Conservation (phyloP, 345 rosid genomes). For the Hibiscus mutabilis region DNA sequence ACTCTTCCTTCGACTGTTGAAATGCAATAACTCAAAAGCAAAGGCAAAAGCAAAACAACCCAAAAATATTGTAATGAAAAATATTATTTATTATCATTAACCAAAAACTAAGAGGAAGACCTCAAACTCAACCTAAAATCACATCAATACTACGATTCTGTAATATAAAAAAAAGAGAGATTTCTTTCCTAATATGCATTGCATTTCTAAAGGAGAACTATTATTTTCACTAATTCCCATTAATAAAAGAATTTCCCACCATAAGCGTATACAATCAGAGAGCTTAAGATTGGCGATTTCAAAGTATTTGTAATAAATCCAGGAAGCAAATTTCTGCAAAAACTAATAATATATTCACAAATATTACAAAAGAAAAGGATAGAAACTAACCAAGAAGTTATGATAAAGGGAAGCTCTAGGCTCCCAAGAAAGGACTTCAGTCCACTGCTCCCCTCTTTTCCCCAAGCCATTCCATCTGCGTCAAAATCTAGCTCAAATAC, state of each 20-base stretch:
- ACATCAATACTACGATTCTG: background rate
- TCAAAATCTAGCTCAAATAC: background rate
- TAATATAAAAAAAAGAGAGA: too few species aligned
- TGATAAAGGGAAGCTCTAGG: conserved; percentile 85
- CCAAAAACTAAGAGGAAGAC: background rate
- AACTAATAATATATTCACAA: too few species aligned
- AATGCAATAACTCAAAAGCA: background rate
- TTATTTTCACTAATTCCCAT: too few species aligned
- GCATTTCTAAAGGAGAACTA: too few species aligned
- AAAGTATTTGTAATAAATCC: too few species aligned
- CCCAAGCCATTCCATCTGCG: conserved; percentile 52
- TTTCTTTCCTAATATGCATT: too few species aligned
- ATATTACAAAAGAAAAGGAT: background rate
- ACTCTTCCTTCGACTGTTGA: conserved; percentile 79
- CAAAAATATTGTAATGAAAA: too few species aligned
- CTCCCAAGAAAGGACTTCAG: conserved; percentile 85
- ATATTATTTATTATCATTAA: too few species aligned
- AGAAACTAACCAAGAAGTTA: conserved; percentile 64
- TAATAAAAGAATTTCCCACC: too few species aligned
- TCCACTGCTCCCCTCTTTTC: conserved; percentile 74
- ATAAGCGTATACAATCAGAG: too few species aligned
- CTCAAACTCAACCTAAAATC: background rate
- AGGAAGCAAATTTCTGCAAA: too few species aligned
- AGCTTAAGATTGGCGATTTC: too few species aligned
- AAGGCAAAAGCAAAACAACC: background rate